Conservation (phyloP, 2,329 filamentous ascomycete species). For the Trichophyton simii region DNA sequence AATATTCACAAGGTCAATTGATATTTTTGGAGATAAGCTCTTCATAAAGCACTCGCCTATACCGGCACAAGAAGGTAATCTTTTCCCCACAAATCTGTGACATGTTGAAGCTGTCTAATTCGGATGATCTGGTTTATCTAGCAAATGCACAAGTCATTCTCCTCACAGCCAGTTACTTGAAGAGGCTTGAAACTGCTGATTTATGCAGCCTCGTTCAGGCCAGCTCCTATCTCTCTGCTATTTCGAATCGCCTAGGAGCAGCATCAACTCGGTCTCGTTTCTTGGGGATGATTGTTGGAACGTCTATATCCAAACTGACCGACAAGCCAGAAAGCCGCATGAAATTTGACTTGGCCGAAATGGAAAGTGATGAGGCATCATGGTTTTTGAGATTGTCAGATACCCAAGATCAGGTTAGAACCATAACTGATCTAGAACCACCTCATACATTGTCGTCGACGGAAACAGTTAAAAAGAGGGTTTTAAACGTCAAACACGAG, state of each 20-base stretch:
- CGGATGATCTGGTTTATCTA: constrained; percentile 28
- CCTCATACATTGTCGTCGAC: not conserved
- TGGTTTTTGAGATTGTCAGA: constrained; percentile 60
- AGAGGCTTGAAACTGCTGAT: constrained; percentile 52
- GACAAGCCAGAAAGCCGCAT: constrained; percentile 58
- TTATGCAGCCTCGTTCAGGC: constrained; percentile 59
- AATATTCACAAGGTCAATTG: constrained; percentile 55
- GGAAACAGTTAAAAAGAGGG: constrained; percentile 10
- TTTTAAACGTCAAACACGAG: constrained; percentile 7
- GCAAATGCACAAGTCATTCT: constrained; percentile 70
- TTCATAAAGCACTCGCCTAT: constrained; percentile 76
- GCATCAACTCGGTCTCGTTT: constrained; percentile 65
- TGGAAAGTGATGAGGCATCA: constrained; percentile 55
- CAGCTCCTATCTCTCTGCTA: constrained; percentile 57
- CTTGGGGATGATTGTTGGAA: constrained; percentile 78
- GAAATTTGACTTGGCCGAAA: constrained; percentile 74
- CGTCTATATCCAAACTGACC: constrained; percentile 52
- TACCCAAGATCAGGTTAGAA: constrained; percentile 51
- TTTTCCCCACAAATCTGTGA: not conserved
- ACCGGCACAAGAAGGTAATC: constrained; percentile 73
- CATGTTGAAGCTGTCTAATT: not conserved
- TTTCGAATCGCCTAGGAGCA: constrained; percentile 74
- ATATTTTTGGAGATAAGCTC: constrained; percentile 69
- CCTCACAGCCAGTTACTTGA: constrained; percentile 62
- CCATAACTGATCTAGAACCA: constrained; percentile 39